These are phyloP conservation scores for Akanthomyces dipterigenus DNA, from an alignment of 2,329 filamentous ascomycete genomes.

Conservation along the genomic window DNA sequence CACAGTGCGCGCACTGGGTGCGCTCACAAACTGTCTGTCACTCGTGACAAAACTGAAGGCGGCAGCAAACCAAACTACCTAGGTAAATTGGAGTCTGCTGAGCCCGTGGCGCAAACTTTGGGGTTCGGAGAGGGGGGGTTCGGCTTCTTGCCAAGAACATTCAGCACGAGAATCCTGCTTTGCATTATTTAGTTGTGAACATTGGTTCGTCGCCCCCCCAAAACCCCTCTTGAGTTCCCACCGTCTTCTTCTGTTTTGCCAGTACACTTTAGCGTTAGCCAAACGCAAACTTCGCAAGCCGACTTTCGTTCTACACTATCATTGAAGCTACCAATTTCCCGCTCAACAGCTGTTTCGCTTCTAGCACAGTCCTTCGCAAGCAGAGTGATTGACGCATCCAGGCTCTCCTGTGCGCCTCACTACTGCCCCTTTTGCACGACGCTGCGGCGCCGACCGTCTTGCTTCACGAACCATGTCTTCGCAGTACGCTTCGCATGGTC, in stretches of 20 bases:
- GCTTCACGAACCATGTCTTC: constrained; percentile 28
- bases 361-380: background rate
- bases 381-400: background rate
- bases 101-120: background rate
- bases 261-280: background rate
- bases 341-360: background rate
- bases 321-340: background rate
- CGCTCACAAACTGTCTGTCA: background rate
- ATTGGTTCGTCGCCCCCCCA: background rate
- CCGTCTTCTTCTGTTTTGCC: background rate
- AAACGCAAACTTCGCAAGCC: background rate
- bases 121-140: background rate
- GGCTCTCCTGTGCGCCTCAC: background rate
- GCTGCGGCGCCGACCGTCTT: background rate
- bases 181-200: background rate
- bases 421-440: background rate
- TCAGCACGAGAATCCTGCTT: background rate
- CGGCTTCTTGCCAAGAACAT: background rate
- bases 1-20: background rate
- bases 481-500: constrained; percentile 57
- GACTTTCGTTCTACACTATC: background rate
- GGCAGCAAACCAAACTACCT: no score
- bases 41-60: background rate
- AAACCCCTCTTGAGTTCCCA: background rate
- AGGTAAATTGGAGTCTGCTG: background rate